These are phyloP conservation scores for Eimeria tenella DNA, from an alignment of 169 alveolate species.

Conservation along the genomic window DNA sequence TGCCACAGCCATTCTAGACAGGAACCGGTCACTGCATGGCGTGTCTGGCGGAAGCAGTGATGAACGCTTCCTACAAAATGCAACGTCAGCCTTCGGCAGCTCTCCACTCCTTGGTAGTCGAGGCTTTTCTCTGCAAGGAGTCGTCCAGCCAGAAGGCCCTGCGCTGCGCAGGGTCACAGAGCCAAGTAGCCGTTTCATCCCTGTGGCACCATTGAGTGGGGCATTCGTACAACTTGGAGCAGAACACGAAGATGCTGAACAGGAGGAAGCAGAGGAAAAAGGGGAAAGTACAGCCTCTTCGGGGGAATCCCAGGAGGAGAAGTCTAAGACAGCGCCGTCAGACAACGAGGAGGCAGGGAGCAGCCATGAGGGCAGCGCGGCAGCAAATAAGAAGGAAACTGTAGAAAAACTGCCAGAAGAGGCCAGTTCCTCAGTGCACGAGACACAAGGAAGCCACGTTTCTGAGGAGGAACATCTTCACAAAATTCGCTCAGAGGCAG, in stretches of 20 bases:
- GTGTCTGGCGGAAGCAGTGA: neutral
- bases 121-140: neutral
- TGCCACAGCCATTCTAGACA: neutral
- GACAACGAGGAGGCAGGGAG: neutral
- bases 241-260: neutral
- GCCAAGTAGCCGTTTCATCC: neutral
- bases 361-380: neutral
- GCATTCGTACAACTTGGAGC: constrained; percentile 22
- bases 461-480: neutral
- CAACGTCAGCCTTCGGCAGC: neutral
- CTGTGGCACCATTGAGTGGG: neutral
- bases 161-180: neutral
- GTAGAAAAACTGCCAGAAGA: neutral
- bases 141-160: constrained; percentile 1
- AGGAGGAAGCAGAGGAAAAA: neutral
- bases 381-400: neutral
- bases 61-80: neutral
- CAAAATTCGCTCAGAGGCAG: neutral
- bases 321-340: neutral
- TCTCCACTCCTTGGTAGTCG: neutral
- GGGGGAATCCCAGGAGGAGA: constrained; percentile 23
- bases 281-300: neutral
- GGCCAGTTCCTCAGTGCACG: neutral
- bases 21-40: constrained; percentile 2
- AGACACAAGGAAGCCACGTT: neutral